Percentiles rank a stretch among this genome's conserved stretches.
phyloP scores from a whole-genome alignment of 257 asterid species.

The Scutellaria baicalensis region DNA sequence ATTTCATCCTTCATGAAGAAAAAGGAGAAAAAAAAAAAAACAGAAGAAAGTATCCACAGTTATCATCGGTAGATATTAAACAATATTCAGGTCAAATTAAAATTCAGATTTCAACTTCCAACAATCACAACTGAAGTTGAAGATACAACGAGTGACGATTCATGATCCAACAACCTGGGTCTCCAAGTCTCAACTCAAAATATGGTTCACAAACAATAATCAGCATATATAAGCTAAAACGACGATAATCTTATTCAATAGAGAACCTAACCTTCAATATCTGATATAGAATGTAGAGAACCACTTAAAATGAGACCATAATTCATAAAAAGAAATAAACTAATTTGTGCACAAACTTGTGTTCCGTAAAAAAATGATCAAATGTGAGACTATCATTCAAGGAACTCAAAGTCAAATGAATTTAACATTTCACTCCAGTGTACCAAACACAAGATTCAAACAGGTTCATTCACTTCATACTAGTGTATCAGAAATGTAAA shows the following conservation, averaged over 20 bases:
- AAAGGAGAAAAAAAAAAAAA: neutral
- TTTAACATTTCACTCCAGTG: no score
- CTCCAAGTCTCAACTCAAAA: neutral
- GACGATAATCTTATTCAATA: neutral
- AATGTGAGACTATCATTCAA: no score
- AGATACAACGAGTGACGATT: neutral
- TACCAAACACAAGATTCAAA: no score
- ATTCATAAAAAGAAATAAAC: no score
- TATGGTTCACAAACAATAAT: neutral
- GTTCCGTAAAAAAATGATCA: neutral
- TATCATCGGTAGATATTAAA: neutral
- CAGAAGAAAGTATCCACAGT: neutral
- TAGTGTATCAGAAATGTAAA: neutral
- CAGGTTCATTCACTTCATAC: no score
- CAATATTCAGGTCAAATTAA: neutral
- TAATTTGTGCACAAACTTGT: no score
- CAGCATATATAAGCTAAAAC: neutral
- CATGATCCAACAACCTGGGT: neutral
- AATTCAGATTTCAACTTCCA: neutral
- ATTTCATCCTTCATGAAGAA: slow-evolving; percentile 85
- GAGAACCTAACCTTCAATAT: neutral
- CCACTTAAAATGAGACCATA: no score
- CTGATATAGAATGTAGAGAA: neutral
- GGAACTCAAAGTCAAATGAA: no score
- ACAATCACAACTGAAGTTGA: neutral